Evolutionary conservation across 352 stramenopile genomes (phyloP).

Genomic region (Globisporangium paroecandrum): DNA sequence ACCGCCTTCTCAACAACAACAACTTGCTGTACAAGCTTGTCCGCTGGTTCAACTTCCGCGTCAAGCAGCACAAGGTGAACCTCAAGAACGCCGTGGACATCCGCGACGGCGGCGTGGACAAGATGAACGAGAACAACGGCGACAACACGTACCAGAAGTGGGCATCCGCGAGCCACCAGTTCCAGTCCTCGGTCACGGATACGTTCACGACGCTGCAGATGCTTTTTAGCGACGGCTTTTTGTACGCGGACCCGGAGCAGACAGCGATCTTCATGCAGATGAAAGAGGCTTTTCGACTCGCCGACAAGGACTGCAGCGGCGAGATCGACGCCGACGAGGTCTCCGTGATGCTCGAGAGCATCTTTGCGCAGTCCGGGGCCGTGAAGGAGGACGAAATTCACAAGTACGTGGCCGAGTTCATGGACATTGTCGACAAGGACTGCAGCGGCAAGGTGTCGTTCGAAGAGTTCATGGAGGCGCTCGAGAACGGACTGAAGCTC

Average conservation of each 20-base stretch:
- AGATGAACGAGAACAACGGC: constrained; percentile 16
- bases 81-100: constrained; percentile 47
- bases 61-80: constrained; percentile 44
- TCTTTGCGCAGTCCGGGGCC: constrained; percentile 73
- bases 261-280: constrained; percentile 87
- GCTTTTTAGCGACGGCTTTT: constrained; percentile 71
- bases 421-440: constrained; percentile 67
- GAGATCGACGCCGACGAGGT: constrained; percentile 82
- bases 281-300: constrained; percentile 78
- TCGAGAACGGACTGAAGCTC: constrained; percentile 74
- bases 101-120: constrained; percentile 27
- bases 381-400: constrained; percentile 70
- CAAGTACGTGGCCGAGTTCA: constrained; percentile 72
- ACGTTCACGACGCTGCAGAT: constrained; percentile 70
- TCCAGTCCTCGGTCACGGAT: constrained; percentile 49
- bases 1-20: constrained; percentile 80
- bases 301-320: constrained; percentile 76
- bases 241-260: constrained; percentile 75
- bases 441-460: constrained; percentile 71
- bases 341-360: constrained; percentile 65
- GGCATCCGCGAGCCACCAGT: constrained; percentile 47
- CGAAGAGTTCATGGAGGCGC: constrained; percentile 75
- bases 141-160: constrained; percentile 40
- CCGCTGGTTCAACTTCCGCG: constrained; percentile 71
- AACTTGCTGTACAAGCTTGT: constrained; percentile 79